phyloP scores from a whole-genome alignment of 1,284 basidiomycete genomes.

The Puccinia brachypodii region DNA sequence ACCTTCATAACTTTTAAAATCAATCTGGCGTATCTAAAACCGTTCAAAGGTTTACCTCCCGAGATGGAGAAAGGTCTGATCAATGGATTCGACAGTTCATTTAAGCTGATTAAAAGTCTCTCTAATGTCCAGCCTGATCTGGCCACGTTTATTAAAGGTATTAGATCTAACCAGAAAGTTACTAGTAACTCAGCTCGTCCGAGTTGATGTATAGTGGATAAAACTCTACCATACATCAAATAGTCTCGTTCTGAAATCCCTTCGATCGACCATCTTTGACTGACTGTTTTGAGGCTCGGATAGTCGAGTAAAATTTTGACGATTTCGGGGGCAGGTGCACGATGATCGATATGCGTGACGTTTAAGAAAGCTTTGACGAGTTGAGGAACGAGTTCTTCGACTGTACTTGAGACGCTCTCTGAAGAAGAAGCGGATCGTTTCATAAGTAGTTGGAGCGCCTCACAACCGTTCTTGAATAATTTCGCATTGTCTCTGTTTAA shows the following conservation, averaged over 20 bases:
- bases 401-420: not conserved
- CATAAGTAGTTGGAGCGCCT: constrained; percentile 25
- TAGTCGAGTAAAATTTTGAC: constrained; percentile 9
- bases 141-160: constrained; percentile 13
- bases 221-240: not conserved
- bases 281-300: not conserved
- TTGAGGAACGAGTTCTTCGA: constrained; percentile 23
- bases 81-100: constrained; percentile 39
- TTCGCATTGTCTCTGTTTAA: constrained; percentile 33
- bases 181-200: constrained; percentile 32
- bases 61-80: not conserved
- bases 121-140: constrained; percentile 20
- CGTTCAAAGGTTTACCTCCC: constrained; percentile 36
- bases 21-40: constrained; percentile 21
- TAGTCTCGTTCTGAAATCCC: constrained; percentile 14
- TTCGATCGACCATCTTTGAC: constrained; percentile 8
- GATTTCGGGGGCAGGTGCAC: constrained; percentile 26
- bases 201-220: constrained; percentile 7
- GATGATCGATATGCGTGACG: constrained; percentile 14
- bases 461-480: constrained; percentile 38
- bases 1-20: constrained; percentile 8
- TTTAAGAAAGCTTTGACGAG: constrained; percentile 12
- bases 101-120: not conserved
- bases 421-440: constrained; percentile 2
- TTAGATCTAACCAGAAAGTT: constrained; percentile 21